Conservation (phyloP, 2,329 filamentous ascomycete genomes). For the Blastomyces gilchristii region DNA sequence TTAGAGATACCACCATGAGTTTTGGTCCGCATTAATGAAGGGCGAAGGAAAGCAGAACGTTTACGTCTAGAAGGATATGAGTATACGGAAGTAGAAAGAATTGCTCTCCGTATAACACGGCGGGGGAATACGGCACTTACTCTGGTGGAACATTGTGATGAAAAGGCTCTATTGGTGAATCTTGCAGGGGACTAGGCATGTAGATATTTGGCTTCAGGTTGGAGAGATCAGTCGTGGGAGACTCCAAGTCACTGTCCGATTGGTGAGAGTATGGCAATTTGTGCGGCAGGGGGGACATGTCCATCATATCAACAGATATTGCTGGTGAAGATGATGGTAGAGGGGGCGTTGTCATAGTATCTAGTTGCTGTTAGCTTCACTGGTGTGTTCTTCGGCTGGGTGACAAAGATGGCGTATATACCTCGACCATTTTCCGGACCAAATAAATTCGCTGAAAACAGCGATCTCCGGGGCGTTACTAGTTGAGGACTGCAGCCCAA, state of each 20-base stretch:
- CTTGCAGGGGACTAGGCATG: slow-evolving; percentile 31
- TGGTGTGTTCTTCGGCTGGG: neutral
- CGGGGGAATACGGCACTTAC: slow-evolving; percentile 26
- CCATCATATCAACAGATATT: slow-evolving; percentile 66
- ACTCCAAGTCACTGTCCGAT: slow-evolving; percentile 55
- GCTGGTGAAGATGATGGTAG: slow-evolving; percentile 75
- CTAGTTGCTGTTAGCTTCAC: slow-evolving; percentile 40
- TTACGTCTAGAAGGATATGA: slow-evolving; percentile 43
- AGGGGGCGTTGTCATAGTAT: slow-evolving; percentile 72
- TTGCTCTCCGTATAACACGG: slow-evolving; percentile 5
- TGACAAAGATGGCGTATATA: slow-evolving; percentile 33
- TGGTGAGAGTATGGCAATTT: slow-evolving; percentile 58
- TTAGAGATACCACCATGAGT: slow-evolving; percentile 56
- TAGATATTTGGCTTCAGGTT: slow-evolving; percentile 35
- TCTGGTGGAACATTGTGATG: slow-evolving; percentile 23
- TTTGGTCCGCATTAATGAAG: slow-evolving; percentile 65
- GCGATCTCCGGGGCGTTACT: slow-evolving; percentile 69
- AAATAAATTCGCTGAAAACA: slow-evolving; percentile 68
- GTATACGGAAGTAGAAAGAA: neutral
- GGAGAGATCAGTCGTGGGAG: slow-evolving; percentile 55
- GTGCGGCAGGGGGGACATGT: slow-evolving; percentile 85
- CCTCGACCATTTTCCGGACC: slow-evolving; percentile 48
- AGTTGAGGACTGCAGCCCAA: slow-evolving; percentile 58
- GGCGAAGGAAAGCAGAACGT: slow-evolving; percentile 59
- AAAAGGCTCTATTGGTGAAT: slow-evolving; percentile 29